Conservation (phyloP, 352 stramenopile species). For the Aphanomyces cochlioides region DNA sequence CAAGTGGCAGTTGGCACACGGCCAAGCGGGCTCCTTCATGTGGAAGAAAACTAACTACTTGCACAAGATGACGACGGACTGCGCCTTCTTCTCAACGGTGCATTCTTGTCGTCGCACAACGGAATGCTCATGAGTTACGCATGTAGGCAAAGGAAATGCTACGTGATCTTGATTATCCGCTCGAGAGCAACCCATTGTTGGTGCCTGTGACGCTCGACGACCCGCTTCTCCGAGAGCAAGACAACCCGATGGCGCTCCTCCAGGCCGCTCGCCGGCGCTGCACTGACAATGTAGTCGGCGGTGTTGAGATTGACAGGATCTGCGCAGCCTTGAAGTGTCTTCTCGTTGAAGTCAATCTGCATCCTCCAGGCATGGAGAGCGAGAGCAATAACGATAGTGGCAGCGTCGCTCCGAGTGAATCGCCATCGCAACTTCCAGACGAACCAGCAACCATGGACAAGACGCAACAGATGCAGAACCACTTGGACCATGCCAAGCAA, state of each 20-base stretch:
- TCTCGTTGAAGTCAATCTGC: constrained; percentile 22
- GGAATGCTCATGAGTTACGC: neutral
- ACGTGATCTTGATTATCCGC: constrained; percentile 33
- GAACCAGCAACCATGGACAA: neutral
- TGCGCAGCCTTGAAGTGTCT: constrained; percentile 52
- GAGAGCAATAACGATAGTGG: no score
- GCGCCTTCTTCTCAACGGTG: constrained; percentile 48
- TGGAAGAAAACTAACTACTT: constrained; percentile 77
- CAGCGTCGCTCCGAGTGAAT: no score
- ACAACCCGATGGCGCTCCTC: constrained; percentile 37
- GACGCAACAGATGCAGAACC: constrained; percentile 45
- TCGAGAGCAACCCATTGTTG: constrained; percentile 68
- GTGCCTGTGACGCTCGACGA: constrained; percentile 25
- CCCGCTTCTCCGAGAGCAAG: constrained; percentile 47
- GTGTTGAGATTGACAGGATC: constrained; percentile 54
- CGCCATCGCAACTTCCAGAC: no score
- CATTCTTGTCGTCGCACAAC: neutral
- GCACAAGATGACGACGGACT: constrained; percentile 68
- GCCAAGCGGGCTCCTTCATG: constrained; percentile 41
- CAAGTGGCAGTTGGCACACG: constrained; percentile 40
- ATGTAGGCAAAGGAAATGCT: constrained; percentile 17
- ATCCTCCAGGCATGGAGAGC: no score
- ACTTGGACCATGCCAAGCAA: constrained; percentile 56
- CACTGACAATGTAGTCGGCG: constrained; percentile 43
- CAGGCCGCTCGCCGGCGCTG: constrained; percentile 31